A percentile compares a stretch with the other conserved stretches of the same genome.
phyloP scores from a whole-genome alignment of 176 grass and related monocot genomes.

The Saccharum spontaneum region DNA sequence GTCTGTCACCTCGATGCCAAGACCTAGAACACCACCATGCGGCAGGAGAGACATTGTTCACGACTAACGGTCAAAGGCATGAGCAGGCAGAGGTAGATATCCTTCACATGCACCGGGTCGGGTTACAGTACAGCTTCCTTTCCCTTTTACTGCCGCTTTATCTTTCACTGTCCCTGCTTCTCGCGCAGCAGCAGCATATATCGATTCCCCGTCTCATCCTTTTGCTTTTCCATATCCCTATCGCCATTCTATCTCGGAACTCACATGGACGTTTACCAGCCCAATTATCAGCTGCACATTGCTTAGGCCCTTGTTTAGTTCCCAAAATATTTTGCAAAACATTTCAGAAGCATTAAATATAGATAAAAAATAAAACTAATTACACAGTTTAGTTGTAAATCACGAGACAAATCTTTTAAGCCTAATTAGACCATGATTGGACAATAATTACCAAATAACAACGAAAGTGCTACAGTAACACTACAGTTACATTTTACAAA shows the following conservation, averaged over 20 bases:
- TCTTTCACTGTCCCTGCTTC: conserved; percentile 21
- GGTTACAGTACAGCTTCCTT: not conserved
- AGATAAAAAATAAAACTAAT: no score
- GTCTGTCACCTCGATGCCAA: not conserved
- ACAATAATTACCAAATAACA: no score
- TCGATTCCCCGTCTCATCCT: not conserved
- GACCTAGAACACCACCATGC: not conserved
- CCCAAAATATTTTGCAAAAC: no score
- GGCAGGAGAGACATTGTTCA: not conserved
- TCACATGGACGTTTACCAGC: not conserved
- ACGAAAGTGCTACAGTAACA: no score
- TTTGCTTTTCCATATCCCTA: not conserved
- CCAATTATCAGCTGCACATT: not conserved
- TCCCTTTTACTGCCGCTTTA: conserved; percentile 31
- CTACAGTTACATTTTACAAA: no score
- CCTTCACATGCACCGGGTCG: conserved; percentile 5
- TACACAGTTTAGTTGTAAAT: no score
- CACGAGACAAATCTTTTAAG: no score
- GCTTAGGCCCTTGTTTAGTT: no score
- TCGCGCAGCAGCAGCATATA: not conserved
- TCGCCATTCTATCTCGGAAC: not conserved
- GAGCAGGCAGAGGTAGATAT: not conserved
- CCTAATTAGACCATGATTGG: no score
- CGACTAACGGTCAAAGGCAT: conserved; percentile 38
- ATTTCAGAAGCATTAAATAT: no score